These are phyloP conservation scores for Tuber indicum DNA, from an alignment of 495 filamentous ascomycete species.

Conservation along the genomic window DNA sequence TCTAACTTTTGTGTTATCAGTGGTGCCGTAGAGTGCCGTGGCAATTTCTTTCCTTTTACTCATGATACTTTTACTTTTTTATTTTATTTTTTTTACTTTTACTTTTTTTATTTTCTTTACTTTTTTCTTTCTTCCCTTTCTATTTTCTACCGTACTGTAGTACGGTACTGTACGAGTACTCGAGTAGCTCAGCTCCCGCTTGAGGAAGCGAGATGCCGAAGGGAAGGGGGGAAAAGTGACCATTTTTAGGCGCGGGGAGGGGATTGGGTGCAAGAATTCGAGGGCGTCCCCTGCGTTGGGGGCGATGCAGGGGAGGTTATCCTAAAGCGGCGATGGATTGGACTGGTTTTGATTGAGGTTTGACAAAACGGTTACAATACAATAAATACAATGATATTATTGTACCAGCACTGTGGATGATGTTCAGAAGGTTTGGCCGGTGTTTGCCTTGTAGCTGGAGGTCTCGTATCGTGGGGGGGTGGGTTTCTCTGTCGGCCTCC, in stretches of 20 bases:
- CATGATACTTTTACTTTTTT: neutral
- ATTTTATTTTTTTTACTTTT: neutral
- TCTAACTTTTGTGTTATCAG: neutral
- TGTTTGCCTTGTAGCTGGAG: neutral
- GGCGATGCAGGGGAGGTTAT: neutral
- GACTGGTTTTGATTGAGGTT: neutral
- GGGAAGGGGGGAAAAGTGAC: conserved; percentile 23
- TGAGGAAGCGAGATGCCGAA: conserved; percentile 31
- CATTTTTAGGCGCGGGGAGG: conserved; percentile 23
- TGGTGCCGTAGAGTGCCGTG: too few relatives aligned
- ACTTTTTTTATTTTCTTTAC: neutral
- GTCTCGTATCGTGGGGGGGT: neutral
- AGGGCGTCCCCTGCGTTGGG: conserved; percentile 7
- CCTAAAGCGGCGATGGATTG: neutral
- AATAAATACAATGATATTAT: neutral
- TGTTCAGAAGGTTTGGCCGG: neutral
- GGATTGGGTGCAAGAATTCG: conserved; percentile 21
- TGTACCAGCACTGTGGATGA: neutral
- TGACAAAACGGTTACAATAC: neutral
- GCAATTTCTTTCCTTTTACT: neutral
- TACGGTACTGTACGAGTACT: too few relatives aligned
- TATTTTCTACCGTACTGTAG: neutral
- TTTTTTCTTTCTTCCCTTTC: too few relatives aligned
- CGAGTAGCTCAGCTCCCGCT: conserved; percentile 16
- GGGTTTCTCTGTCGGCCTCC: too few relatives aligned